Conservation (phyloP, 2,329 filamentous ascomycete species). For the Alternaria gaisen region DNA sequence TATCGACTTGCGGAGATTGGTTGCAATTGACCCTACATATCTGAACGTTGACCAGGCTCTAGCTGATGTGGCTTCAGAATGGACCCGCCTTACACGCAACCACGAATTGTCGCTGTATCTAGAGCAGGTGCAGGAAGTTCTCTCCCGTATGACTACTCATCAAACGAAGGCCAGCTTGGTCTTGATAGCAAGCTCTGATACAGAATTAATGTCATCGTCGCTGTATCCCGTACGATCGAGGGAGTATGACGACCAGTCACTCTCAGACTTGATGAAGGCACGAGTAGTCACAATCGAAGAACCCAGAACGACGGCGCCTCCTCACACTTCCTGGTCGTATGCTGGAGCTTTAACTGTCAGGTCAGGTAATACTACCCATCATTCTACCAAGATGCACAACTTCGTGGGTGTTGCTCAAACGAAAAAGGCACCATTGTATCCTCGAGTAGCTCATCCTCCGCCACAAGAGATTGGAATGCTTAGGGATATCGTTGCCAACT, state of each 20-base stretch:
- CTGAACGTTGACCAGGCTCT: constrained; percentile 54
- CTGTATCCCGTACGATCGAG: constrained; percentile 8
- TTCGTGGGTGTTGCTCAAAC: not conserved
- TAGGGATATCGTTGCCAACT: constrained; percentile 19
- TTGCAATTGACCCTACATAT: constrained; percentile 30
- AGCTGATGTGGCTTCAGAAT: constrained; percentile 55
- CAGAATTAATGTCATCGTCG: not conserved
- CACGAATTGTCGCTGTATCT: constrained; percentile 57
- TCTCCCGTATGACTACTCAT: constrained; percentile 10
- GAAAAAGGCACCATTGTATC: not conserved
- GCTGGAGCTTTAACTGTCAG: not conserved
- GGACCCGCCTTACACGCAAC: constrained; percentile 61
- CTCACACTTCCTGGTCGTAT: not conserved
- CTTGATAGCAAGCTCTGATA: not conserved
- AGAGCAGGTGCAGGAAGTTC: constrained; percentile 53
- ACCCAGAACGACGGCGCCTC: too few species aligned
- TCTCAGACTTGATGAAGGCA: constrained; percentile 2
- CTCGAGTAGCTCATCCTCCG: not conserved
- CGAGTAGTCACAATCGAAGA: not conserved
- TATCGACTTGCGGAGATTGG: constrained; percentile 44
- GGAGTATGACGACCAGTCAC: constrained; percentile 5
- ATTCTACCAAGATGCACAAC: not conserved
- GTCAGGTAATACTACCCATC: constrained; percentile 1
- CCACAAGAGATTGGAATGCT: constrained; percentile 22
- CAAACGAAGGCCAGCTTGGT: not conserved